A percentile compares a stretch with the other conserved stretches of the same genome.
phyloP scores from a whole-genome alignment of 1,284 basidiomycete genomes.

The Boletus subluridellus region DNA sequence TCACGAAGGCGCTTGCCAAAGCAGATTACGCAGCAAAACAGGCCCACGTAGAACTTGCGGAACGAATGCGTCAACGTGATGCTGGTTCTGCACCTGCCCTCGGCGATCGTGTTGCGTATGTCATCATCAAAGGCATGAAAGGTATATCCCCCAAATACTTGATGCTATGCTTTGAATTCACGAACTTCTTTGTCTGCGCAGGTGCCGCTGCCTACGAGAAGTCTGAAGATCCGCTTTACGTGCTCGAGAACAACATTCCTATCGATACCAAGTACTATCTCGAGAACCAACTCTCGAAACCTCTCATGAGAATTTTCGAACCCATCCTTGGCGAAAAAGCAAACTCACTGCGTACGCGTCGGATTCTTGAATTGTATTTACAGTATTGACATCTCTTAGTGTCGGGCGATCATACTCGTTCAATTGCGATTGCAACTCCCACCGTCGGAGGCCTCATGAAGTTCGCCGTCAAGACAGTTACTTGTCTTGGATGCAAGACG shows the following conservation, averaged over 20 bases:
- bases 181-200: conserved; percentile 26
- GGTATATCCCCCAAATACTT: conserved; percentile 42
- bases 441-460: conserved; percentile 95
- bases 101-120: conserved; percentile 95
- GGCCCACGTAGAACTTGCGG: conserved; percentile 91
- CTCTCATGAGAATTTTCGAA: conserved; percentile 94
- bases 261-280: conserved; percentile 97
- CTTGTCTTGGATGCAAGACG: conserved; percentile 92
- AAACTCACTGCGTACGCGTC: conserved; percentile 66
- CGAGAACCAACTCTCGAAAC: conserved; percentile 94
- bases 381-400: conserved; percentile 48
- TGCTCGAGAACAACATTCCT: conserved; percentile 93
- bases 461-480: conserved; percentile 91
- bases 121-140: conserved; percentile 94
- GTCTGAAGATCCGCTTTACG: conserved; percentile 93
- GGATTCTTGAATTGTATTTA: background rate
- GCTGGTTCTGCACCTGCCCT: conserved; percentile 91
- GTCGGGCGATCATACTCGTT: conserved; percentile 88
- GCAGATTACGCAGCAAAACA: conserved; percentile 87
- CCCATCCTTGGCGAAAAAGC: conserved; percentile 94
- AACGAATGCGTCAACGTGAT: conserved; percentile 91
- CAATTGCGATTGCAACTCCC: conserved; percentile 91
- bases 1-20: conserved; percentile 93
- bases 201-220: conserved; percentile 98
- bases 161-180: background rate